Percentiles rank a stretch among this genome's conserved stretches.
Conservation (phyloP, 495 filamentous ascomycete genomes). For the Daldinia loculata region DNA sequence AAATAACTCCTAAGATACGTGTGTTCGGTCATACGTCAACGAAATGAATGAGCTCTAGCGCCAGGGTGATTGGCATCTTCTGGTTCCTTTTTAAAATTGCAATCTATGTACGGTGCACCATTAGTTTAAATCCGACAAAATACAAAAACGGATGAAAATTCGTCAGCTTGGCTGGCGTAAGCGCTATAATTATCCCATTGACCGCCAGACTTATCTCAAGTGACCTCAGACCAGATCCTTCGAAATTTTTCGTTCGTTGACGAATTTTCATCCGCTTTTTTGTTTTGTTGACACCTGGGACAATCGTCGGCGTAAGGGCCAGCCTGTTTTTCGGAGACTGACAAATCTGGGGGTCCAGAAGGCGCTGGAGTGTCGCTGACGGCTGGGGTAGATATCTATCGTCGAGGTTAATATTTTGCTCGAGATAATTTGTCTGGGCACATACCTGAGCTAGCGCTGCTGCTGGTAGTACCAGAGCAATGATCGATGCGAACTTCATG, state of each 20-base stretch:
- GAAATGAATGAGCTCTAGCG: neutral
- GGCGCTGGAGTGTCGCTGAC: neutral
- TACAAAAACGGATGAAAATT: too few species aligned
- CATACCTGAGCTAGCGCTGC: conserved; percentile 13
- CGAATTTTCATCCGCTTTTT: too few species aligned
- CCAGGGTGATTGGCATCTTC: neutral
- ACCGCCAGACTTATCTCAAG: too few species aligned
- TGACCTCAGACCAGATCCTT: too few species aligned
- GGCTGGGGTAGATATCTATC: neutral
- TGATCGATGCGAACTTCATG: conserved; percentile 10
- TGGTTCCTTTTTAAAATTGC: too few species aligned
- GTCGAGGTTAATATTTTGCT: neutral
- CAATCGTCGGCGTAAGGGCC: conserved; percentile 20
- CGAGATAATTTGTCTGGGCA: neutral
- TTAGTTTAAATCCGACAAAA: too few species aligned
- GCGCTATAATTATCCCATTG: too few species aligned
- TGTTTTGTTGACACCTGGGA: too few species aligned
- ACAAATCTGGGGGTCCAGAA: conserved; percentile 8
- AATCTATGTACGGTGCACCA: too few species aligned
- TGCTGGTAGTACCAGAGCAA: neutral
- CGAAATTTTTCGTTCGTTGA: too few species aligned
- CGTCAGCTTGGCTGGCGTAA: too few species aligned
- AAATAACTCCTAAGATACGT: neutral
- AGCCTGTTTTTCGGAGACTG: conserved; percentile 13
- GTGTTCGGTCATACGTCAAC: neutral